phyloP scores from a whole-genome alignment of 1,284 basidiomycete genomes.

The Cerioporus squamosus region DNA sequence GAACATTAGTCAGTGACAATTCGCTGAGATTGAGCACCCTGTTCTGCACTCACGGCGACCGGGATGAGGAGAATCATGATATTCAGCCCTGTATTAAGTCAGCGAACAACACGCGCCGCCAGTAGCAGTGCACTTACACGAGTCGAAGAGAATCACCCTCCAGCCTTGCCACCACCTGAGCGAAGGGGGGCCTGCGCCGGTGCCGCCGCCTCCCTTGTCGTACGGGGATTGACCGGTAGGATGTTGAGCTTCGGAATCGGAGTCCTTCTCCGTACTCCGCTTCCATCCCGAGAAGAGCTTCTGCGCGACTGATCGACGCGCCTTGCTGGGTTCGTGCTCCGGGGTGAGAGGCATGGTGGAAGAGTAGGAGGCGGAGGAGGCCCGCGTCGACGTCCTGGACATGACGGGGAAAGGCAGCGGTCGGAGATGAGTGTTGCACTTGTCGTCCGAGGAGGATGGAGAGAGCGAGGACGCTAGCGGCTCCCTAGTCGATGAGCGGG shows the following conservation, averaged over 20 bases:
- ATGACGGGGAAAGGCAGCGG: constrained; percentile 24
- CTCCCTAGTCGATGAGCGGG: constrained; percentile 24
- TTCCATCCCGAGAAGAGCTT: constrained; percentile 26
- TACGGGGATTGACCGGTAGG: constrained; percentile 13
- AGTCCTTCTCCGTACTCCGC: constrained; percentile 12
- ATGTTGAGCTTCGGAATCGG: constrained; percentile 23
- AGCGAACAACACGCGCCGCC: not conserved
- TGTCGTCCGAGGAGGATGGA: constrained; percentile 22
- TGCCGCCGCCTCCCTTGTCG: constrained; percentile 15
- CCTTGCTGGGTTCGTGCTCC: constrained; percentile 10
- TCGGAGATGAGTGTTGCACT: constrained; percentile 17
- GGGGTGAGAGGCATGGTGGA: constrained; percentile 32
- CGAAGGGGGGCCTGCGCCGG: not conserved
- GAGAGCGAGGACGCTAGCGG: constrained; percentile 23
- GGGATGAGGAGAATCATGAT: constrained; percentile 62
- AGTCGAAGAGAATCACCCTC: constrained; percentile 56
- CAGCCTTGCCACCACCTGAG: constrained; percentile 49
- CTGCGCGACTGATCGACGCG: constrained; percentile 15
- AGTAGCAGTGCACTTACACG: constrained; percentile 49
- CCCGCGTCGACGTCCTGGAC: constrained; percentile 27
- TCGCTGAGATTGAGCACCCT: not conserved
- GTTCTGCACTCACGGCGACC: constrained; percentile 52
- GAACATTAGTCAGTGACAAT: not conserved
- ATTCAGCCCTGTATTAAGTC: constrained; percentile 59
- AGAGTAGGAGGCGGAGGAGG: constrained; percentile 27